Conservation (phyloP, 2,329 filamentous ascomycete genomes). For the Hymenoscyphus salicellus region DNA sequence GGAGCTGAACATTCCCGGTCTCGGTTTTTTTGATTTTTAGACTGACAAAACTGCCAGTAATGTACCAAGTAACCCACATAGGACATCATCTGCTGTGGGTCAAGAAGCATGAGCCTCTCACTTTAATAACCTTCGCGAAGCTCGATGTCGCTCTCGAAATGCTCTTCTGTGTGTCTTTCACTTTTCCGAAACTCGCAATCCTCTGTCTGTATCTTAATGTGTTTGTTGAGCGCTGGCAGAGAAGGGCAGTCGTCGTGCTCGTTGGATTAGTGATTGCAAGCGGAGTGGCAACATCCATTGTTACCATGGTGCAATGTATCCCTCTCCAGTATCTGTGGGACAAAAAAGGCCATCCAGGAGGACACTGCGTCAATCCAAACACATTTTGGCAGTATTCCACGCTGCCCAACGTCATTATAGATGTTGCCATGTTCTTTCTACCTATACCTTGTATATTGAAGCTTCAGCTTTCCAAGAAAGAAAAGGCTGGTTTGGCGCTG, state of each 20-base stretch:
- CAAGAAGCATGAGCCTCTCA: conserved; percentile 2
- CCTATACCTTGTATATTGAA: neutral
- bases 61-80: neutral
- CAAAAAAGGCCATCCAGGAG: conserved; percentile 5
- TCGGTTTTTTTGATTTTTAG: neutral
- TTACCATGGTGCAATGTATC: neutral
- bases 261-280: neutral
- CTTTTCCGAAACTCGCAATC: conserved; percentile 4
- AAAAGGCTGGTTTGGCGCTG: conserved; percentile 2
- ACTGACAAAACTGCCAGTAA: neutral
- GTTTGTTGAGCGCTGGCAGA: conserved; percentile 3
- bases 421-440: conserved; percentile 2
- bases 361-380: conserved; percentile 1
- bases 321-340: conserved; percentile 6
- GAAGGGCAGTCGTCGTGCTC: neutral
- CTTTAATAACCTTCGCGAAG: neutral
- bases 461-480: neutral
- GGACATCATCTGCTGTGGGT: conserved; percentile 4
- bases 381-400: conserved; percentile 3
- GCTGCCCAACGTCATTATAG: conserved; percentile 1
- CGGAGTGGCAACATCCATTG: neutral
- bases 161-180: neutral
- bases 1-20: neutral
- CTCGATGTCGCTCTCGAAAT: conserved; percentile 1
- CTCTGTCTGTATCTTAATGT: conserved; percentile 3